phyloP scores from a whole-genome alignment of 768 basidiomycete genomes.

The Panaeolus papilionaceus region DNA sequence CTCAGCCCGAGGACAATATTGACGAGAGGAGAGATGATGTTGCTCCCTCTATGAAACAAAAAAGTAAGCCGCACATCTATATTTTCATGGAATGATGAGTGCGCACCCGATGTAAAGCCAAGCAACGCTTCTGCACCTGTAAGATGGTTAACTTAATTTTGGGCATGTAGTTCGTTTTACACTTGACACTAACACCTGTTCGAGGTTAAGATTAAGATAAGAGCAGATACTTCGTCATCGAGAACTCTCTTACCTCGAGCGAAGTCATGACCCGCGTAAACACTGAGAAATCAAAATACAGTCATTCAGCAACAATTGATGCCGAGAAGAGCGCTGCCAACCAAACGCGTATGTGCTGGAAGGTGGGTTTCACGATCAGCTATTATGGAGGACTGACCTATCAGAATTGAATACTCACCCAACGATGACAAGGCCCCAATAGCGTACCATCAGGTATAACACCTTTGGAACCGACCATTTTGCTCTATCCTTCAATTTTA shows the following conservation, averaged over 20 bases:
- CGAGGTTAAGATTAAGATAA: too few species aligned
- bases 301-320: background rate
- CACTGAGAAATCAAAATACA: background rate
- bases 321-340: background rate
- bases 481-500: background rate
- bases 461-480: background rate
- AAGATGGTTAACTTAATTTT: background rate
- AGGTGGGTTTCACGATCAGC: background rate
- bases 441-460: background rate
- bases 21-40: background rate
- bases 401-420: background rate
- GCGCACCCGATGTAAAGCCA: background rate
- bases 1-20: background rate
- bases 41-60: background rate
- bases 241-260: background rate
- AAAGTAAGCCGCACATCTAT: too few species aligned
- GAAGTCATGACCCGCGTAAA: constrained; percentile 3
- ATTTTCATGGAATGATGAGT: too few species aligned
- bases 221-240: too few species aligned
- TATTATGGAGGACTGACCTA: background rate
- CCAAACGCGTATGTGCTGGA: background rate
- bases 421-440: background rate
- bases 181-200: too few species aligned
- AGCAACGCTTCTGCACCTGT: background rate
- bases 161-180: too few species aligned